Evolutionary conservation across 768 basidiomycete species (phyloP), one percentile per base, ranked within the genome.

Genomic region (Pleurotus giganteus): DNA sequence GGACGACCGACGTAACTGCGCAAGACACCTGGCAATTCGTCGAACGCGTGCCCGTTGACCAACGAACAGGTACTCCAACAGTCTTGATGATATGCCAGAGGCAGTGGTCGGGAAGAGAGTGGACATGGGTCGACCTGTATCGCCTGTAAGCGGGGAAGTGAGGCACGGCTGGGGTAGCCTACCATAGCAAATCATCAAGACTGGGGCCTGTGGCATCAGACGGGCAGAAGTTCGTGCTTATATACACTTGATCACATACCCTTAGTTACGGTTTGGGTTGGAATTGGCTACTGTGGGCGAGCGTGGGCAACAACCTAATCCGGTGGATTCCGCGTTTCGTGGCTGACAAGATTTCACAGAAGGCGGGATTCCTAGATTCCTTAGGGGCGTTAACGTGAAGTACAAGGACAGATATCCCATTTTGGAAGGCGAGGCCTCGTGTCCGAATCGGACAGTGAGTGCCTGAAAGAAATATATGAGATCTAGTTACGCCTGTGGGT

Each of bases 1-100:
- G 29, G 57, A 46, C 21, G 57, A 45, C 34, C 49, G 55, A n/a
- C 36, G 56, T 2, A 37, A 41, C 23, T 34, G 17, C 36, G 53
- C 53, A 23, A 60, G 56, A 27, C 56, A 57, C 43, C 55, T 53
- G 47, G 59, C 61, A 34, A 57, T 58, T 57, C 65, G 63, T 58
- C 43, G 54, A 9, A 58, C 60, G 41, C 57, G 61, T 39, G 52
- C 55, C 27, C 63, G 46, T 27, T 57, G 58, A 36, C 56, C 32
- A 45, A 55, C 50, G 29, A 65, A 51, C 17, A 51, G 49, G 34
- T 51, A 51, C 11, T 51, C 34, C 15, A 51, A 28, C 49, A 51
- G 23, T 26, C 49, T 51, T 37, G 49, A 37, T 37, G 49, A 51
- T 26, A 51, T 37, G 39, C 39, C 19, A 19, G 39, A 41, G 9